Percentiles rank a stretch among this genome's conserved stretches.
Evolutionary conservation across 2,329 filamentous ascomycete genomes (phyloP).

Genomic region (Beauveria sp.): DNA sequence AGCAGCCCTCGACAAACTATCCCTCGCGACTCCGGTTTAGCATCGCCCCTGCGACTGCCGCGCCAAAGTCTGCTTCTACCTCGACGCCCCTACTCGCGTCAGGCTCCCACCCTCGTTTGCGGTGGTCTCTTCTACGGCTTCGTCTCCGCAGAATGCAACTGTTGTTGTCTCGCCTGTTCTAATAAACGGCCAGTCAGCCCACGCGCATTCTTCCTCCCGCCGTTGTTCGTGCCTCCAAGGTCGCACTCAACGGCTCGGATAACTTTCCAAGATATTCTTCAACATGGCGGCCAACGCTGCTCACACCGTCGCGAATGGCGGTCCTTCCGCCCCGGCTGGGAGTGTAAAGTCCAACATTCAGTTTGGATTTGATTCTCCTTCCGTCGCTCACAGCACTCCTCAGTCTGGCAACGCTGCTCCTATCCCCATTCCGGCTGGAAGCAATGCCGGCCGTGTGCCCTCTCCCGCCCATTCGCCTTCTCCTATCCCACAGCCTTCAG

Average conservation of each 20-base stretch:
- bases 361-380: slow-evolving; percentile 73
- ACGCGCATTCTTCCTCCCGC: slow-evolving; percentile 44
- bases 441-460: slow-evolving; percentile 61
- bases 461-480: slow-evolving; percentile 86
- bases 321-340: slow-evolving; percentile 33
- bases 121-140: slow-evolving; percentile 7
- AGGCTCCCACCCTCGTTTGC: neutral
- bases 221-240: slow-evolving; percentile 55
- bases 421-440: slow-evolving; percentile 54
- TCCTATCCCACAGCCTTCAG: slow-evolving; percentile 82
- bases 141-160: slow-evolving; percentile 9
- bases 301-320: slow-evolving; percentile 70
- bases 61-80: neutral
- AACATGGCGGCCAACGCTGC: slow-evolving; percentile 83
- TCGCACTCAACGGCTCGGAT: slow-evolving; percentile 62
- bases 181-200: slow-evolving; percentile 8
- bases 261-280: slow-evolving; percentile 84
- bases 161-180: slow-evolving; percentile 7
- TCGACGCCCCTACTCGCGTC: slow-evolving; percentile 1
- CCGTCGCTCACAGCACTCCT: slow-evolving; percentile 59
- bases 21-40: neutral
- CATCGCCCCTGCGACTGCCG: neutral
- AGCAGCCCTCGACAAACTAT: neutral
- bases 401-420: slow-evolving; percentile 47
- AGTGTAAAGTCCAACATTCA: slow-evolving; percentile 43